A percentile compares a stretch with the other conserved stretches of the same genome.
Evolutionary conservation across 768 basidiomycete species (phyloP).

Genomic region (Pulveroboletus sp.): DNA sequence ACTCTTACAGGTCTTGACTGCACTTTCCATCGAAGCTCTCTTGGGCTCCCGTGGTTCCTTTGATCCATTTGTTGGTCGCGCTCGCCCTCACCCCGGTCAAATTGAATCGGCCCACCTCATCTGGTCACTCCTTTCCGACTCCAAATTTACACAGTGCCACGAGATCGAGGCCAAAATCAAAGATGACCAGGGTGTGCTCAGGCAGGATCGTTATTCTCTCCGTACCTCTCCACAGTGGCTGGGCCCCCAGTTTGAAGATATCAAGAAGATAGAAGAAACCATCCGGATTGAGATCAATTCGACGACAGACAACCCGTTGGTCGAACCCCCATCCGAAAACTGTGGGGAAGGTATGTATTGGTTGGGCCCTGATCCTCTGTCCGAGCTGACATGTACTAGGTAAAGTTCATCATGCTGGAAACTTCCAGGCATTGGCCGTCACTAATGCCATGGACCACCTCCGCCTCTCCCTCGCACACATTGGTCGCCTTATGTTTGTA

Average conservation of each 20-base stretch:
- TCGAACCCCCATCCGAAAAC: constrained; percentile 74
- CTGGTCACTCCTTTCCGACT: constrained; percentile 64
- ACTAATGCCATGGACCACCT: constrained; percentile 89
- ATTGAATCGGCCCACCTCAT: constrained; percentile 73
- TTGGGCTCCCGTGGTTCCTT: constrained; percentile 69
- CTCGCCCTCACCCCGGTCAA: constrained; percentile 85
- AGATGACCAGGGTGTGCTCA: constrained; percentile 68
- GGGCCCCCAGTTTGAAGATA: constrained; percentile 82
- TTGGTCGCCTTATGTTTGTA: constrained; percentile 67
- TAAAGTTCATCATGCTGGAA: constrained; percentile 76
- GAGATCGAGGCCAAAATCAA: constrained; percentile 74
- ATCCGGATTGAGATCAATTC: constrained; percentile 80
- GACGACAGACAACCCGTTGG: constrained; percentile 86
- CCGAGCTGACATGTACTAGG: constrained; percentile 27
- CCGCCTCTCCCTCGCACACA: constrained; percentile 64
- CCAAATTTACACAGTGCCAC: constrained; percentile 60
- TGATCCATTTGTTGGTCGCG: constrained; percentile 71
- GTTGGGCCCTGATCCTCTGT: neutral
- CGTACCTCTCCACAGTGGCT: constrained; percentile 82
- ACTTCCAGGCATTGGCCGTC: constrained; percentile 87
- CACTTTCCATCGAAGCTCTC: constrained; percentile 82
- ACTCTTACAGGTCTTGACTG: constrained; percentile 58
- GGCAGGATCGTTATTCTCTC: constrained; percentile 71
- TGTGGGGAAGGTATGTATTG: constrained; percentile 17
- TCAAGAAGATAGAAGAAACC: constrained; percentile 60